Base-by-base conservation (phyloP, 192 early-diverging fungal genomes). In the Linnemannia schmuckeri region DNA sequence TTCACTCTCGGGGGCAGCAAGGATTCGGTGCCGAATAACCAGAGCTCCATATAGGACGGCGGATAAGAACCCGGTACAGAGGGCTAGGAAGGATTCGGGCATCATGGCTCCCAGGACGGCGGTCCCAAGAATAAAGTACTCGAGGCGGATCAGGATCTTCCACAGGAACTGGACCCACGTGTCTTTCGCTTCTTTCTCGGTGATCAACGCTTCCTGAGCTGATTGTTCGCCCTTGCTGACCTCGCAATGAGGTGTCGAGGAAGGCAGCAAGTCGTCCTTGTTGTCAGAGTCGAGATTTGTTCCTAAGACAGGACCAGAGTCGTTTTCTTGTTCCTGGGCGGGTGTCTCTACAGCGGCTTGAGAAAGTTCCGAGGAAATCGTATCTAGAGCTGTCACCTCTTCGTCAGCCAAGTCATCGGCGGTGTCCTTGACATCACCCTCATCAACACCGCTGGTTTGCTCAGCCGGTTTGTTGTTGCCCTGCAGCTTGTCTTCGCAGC, bases 61-160 rank as follows among this genome's bases (percentile, higher is more conserved):
- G 54, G 83, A 86, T 15, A 81, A 30, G 57, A 86, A 80, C 6
- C 83, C 83, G 10, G 70, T 75, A 38, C 75, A 77, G 46, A 86
- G 75, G 22, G 78, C 83, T 30, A 72, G 33, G 20, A 75, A 1
- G 33, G 80, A 81, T 22, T 86, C 83, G 20, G 83, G 83, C 78
- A 80, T 79, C 78, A 86, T 80, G 5, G 78, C 83, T 1, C 83
- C 83, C 69, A 86, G 61, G 37, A 86, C 83, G 0, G 83, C 83
- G 0, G 83, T 80, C 6, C 83, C 79, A 5, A 86, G 49, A 12
- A 86, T 24, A 22, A 86, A 73, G 55, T 80, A 86, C 38, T 86
- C 83, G 33, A 75, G 75, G 4, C 77, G 78, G 30, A 80, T 49
- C 33, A 86, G 71, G n/a, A 80, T 33, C 15, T 76, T 52, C 83